Evolutionary conservation across 768 basidiomycete species (phyloP).

Genomic region (Roridomyces roridus): DNA sequence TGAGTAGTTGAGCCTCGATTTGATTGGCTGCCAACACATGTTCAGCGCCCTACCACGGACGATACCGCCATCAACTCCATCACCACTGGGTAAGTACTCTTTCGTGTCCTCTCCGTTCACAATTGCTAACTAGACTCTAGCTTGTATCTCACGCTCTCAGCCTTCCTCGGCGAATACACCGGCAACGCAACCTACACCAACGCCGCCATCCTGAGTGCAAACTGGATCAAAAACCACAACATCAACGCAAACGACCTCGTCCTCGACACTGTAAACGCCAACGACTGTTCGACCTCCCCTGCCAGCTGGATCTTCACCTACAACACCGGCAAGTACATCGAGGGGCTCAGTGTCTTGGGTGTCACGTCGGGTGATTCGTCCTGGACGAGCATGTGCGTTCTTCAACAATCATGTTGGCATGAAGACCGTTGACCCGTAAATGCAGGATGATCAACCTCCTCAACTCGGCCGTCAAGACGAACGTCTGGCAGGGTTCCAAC

Average conservation of each 20-base stretch:
- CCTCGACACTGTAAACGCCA: slow-evolving; percentile 53
- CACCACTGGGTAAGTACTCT: slow-evolving; percentile 52
- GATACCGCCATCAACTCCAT: slow-evolving; percentile 55
- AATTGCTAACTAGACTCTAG: slow-evolving; percentile 24
- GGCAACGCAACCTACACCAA: slow-evolving; percentile 49
- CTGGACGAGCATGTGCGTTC: slow-evolving; percentile 49
- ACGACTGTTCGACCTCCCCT: slow-evolving; percentile 53
- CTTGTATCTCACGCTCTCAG: slow-evolving; percentile 53
- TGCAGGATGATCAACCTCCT: slow-evolving; percentile 44
- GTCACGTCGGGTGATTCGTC: slow-evolving; percentile 46
- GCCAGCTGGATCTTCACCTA: slow-evolving; percentile 58
- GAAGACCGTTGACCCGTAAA: too few species aligned
- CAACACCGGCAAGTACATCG: slow-evolving; percentile 60
- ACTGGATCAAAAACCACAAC: slow-evolving; percentile 37
- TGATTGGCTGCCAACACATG: not conserved
- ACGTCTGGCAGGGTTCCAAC: slow-evolving; percentile 52
- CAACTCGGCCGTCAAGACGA: slow-evolving; percentile 48
- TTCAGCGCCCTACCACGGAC: slow-evolving; percentile 48
- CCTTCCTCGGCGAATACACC: slow-evolving; percentile 54
- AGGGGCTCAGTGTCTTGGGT: slow-evolving; percentile 53
- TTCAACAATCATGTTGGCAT: too few species aligned
- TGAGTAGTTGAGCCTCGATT: slow-evolving; percentile 23
- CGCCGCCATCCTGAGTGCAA: slow-evolving; percentile 52
- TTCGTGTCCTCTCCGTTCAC: not conserved
- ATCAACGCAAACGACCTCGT: too few species aligned